Conservation (phyloP, 306 rosid genomes). For the Boehmeria nivea region DNA sequence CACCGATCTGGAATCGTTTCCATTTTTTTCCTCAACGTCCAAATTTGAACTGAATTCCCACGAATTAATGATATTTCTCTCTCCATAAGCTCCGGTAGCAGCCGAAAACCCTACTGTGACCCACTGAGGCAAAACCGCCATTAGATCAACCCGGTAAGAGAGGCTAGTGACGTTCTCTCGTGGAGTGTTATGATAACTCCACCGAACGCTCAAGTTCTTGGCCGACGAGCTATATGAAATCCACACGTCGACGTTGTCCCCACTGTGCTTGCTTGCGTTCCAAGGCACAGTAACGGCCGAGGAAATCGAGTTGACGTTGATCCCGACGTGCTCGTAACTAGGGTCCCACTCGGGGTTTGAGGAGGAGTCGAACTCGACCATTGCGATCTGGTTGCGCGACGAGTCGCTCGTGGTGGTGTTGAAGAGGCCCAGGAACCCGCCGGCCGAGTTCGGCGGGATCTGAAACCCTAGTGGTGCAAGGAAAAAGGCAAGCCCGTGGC, state of each 20-base stretch:
- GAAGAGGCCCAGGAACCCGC: constrained; percentile 43
- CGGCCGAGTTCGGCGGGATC: background rate
- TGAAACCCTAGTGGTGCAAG: constrained; percentile 17
- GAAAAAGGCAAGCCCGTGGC: constrained; percentile 46
- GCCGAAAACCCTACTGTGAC: constrained; percentile 30
- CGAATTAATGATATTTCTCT: constrained; percentile 1
- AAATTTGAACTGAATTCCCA: constrained; percentile 16
- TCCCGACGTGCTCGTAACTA: constrained; percentile 30
- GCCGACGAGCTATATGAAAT: constrained; percentile 29
- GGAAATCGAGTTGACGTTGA: constrained; percentile 27
- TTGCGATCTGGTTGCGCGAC: constrained; percentile 28
- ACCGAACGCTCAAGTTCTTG: constrained; percentile 20
- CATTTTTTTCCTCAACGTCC: background rate
- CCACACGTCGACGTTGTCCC: constrained; percentile 24
- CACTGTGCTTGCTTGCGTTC: constrained; percentile 14
- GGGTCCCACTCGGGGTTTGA: constrained; percentile 10
- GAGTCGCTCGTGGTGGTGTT: constrained; percentile 10
- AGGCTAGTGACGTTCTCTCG: constrained; percentile 19
- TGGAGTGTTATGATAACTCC: background rate
- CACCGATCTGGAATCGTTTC: background rate
- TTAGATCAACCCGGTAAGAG: constrained; percentile 16
- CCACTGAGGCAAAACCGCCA: constrained; percentile 10
- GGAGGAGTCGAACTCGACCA: constrained; percentile 45
- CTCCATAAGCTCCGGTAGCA: background rate
- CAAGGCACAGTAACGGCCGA: constrained; percentile 27